Evolutionary conservation across 306 rosid genomes (phyloP), one percentile per base, ranked within the genome.

Genomic region (Inga oerstediana): DNA sequence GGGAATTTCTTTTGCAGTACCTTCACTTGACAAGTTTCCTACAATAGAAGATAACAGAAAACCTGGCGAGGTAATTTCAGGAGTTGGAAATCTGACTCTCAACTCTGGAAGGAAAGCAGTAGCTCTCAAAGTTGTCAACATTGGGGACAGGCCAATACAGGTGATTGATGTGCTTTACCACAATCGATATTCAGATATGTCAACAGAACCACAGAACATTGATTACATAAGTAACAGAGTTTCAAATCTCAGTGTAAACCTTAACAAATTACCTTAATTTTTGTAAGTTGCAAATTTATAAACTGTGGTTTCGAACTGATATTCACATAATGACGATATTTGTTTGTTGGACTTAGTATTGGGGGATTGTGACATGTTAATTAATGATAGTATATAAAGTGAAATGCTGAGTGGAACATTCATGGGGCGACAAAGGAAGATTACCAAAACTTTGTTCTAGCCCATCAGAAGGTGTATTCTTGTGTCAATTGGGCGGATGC

Each of bases 81-180:
- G 81, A 74, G 77, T 41, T 78, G 94, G 84, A 80, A 74, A 10
- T 48, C 71, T 92, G 79, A 74, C 59, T 32, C 90, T 96, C 86
- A 96, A 90, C 85, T 77, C 59, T 45, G 92, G 94, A 84, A 91
- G 93, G 88, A 87, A 83, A 80, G 95, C 94, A 49, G 86, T 88
- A 72, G 62, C 51, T 48, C 94, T 96, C 82, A 88, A 32, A 71
- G 92, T 96, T 72, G 90, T 88, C 84, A 96, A 91, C 88, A 88
- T 59, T 17, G 99, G 97, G 83, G 98, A 96, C 89, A 90, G 99
- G 83, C 97, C 99, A 39, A 62, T 96, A 91, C 99, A 96, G 99
- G 98, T 91, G 37, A 62, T 22, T 59, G 30, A 59, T 59, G 34
- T 22, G 66, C 66, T n/a, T 59, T 59, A 20, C 66, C 66, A 59